phyloP scores from a whole-genome alignment of 306 rosid species.

The Castanea mollissima region DNA sequence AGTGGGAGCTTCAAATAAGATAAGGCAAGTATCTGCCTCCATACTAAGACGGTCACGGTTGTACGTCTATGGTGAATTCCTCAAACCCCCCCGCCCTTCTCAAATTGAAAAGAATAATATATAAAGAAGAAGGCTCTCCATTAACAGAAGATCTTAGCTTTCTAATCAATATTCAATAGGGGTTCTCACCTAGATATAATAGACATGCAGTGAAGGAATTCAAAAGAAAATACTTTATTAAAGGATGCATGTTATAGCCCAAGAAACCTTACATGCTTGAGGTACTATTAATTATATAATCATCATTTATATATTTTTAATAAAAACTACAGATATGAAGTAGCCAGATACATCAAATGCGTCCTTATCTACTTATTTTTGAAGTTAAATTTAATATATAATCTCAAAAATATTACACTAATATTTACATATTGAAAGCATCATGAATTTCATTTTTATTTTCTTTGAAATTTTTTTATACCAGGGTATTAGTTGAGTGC shows the following conservation, averaged over 20 bases:
- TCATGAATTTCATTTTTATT: conserved; percentile 4
- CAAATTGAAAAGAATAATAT: no score
- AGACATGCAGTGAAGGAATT: background rate
- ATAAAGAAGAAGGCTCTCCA: no score
- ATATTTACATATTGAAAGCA: background rate
- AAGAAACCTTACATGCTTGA: background rate
- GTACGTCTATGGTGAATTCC: background rate
- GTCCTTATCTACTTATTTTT: background rate
- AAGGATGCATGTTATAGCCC: background rate
- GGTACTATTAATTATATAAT: background rate
- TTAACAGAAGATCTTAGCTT: background rate
- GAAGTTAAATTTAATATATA: background rate
- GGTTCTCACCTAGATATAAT: background rate
- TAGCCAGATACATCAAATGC: background rate
- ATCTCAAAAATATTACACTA: background rate
- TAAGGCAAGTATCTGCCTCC: conserved; percentile 51
- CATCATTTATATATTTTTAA: background rate
- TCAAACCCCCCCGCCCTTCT: background rate
- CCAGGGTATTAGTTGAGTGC: conserved; percentile 79
- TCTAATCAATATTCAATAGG: background rate
- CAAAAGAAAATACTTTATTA: background rate
- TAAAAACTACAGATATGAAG: background rate
- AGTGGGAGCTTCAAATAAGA: conserved; percentile 66
- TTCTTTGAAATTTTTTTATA: conserved; percentile 6
- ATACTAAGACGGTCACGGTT: background rate